phyloP scores from a whole-genome alignment of 2,329 filamentous ascomycete genomes.

The Arthrobotrys conoides region DNA sequence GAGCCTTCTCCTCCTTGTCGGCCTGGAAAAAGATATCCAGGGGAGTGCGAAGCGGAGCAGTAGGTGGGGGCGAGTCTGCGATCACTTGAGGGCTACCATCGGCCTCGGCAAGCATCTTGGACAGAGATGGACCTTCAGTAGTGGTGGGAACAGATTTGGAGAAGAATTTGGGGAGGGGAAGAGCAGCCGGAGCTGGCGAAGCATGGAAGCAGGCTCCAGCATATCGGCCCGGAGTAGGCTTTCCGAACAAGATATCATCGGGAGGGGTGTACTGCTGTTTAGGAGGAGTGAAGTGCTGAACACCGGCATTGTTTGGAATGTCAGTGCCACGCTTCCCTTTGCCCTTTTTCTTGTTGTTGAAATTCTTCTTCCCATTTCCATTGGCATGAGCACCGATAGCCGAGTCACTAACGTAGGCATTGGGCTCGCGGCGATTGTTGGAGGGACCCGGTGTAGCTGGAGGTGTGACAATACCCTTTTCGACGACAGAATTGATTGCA shows the following conservation, averaged over 20 bases:
- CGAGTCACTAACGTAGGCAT: constrained; percentile 58
- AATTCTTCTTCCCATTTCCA: constrained; percentile 44
- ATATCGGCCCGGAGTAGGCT: constrained; percentile 73
- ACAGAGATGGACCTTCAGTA: constrained; percentile 68
- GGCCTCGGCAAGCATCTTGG: constrained; percentile 68
- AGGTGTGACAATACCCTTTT: constrained; percentile 55
- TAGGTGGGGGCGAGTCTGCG: constrained; percentile 64
- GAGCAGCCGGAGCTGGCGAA: constrained; percentile 82
- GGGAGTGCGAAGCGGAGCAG: constrained; percentile 69
- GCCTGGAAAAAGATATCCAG: constrained; percentile 92
- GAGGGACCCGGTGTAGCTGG: constrained; percentile 47
- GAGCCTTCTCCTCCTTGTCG: constrained; percentile 82
- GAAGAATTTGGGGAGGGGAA: constrained; percentile 91
- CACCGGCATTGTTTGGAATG: constrained; percentile 7
- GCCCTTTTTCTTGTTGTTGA: constrained; percentile 40
- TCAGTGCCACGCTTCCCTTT: constrained; percentile 40
- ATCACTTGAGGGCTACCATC: constrained; percentile 65
- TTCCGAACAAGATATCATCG: constrained; percentile 49
- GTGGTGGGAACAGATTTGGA: constrained; percentile 81
- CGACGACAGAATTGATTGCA: constrained; percentile 39
- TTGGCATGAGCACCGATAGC: constrained; percentile 38
- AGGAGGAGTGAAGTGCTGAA: constrained; percentile 51
- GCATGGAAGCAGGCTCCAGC: constrained; percentile 97
- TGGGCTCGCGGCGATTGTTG: constrained; percentile 43
- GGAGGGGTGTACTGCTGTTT: constrained; percentile 48